Percentiles rank a stretch among this genome's conserved stretches.
Evolutionary conservation across 2,329 filamentous ascomycete genomes (phyloP).

Genomic region (Penicillium fuscoglaucum): DNA sequence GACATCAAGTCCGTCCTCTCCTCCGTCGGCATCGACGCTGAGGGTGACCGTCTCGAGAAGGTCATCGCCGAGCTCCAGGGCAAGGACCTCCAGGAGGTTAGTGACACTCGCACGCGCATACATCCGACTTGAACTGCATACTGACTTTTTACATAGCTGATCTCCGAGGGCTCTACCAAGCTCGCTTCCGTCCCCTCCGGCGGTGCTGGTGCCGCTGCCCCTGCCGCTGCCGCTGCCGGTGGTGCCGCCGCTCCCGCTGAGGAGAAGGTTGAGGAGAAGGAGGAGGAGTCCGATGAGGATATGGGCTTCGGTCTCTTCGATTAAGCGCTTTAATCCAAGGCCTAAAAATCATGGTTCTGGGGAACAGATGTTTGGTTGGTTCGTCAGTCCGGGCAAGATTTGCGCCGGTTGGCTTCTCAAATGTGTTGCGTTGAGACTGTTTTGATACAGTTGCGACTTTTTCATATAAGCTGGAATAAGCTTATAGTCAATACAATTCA

Average conservation of each 20-base stretch:
- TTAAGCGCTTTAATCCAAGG: slow-evolving; percentile 41
- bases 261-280: slow-evolving; percentile 75
- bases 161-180: slow-evolving; percentile 85
- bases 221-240: slow-evolving; percentile 62
- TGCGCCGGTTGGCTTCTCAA: slow-evolving; percentile 32
- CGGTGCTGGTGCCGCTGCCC: slow-evolving; percentile 58
- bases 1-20: slow-evolving; percentile 89
- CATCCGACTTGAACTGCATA: slow-evolving; percentile 10
- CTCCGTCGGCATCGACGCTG: slow-evolving; percentile 93
- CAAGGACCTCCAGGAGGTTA: slow-evolving; percentile 82
- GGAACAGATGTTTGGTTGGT: slow-evolving; percentile 49
- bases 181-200: slow-evolving; percentile 96
- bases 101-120: slow-evolving; percentile 29
- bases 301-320: slow-evolving; percentile 77
- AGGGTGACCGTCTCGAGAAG: slow-evolving; percentile 78
- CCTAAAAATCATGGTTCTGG: slow-evolving; percentile 63
- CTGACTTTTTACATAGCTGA: slow-evolving; percentile 63
- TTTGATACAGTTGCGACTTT: slow-evolving; percentile 41
- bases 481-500: slow-evolving; percentile 39
- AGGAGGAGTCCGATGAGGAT: slow-evolving; percentile 72
- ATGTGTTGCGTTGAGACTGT: slow-evolving; percentile 34
- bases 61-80: slow-evolving; percentile 75
- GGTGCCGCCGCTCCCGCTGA: slow-evolving; percentile 66
- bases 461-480: slow-evolving; percentile 36
- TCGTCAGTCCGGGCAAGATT: slow-evolving; percentile 32